Evolutionary conservation across 139 green algal species (phyloP).

Genomic region (Volvox africanus): DNA sequence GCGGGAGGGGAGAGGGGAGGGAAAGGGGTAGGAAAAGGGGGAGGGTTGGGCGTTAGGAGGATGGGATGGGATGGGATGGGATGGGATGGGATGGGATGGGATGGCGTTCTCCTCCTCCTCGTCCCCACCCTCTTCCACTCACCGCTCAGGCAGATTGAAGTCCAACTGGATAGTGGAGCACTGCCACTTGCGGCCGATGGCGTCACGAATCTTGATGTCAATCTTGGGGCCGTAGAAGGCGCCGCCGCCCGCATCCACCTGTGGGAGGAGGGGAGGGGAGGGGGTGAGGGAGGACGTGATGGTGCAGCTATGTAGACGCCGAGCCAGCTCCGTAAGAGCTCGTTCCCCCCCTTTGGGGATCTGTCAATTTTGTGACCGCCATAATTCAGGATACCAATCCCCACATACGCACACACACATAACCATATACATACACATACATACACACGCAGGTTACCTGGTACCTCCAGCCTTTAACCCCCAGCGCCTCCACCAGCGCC

Average conservation of each 20-base stretch:
- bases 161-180: background rate
- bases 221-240: background rate
- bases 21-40: background rate
- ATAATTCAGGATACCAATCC: too few species aligned
- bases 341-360: too few species aligned
- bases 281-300: too few species aligned
- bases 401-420: too few species aligned
- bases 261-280: too few species aligned
- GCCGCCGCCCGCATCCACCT: too few species aligned
- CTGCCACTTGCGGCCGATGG: background rate
- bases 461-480: slow-evolving; percentile 83
- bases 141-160: background rate
- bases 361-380: too few species aligned
- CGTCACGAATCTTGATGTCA: background rate
- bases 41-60: background rate
- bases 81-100: background rate
- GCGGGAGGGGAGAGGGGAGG: background rate
- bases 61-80: too few species aligned
- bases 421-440: too few species aligned
- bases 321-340: too few species aligned
- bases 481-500: slow-evolving; percentile 82
- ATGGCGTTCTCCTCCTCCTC: background rate
- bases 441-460: slow-evolving; percentile 24
- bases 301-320: too few species aligned
- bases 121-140: background rate